Conservation (phyloP, 345 rosid species). For the Aquilaria malaccensis region DNA sequence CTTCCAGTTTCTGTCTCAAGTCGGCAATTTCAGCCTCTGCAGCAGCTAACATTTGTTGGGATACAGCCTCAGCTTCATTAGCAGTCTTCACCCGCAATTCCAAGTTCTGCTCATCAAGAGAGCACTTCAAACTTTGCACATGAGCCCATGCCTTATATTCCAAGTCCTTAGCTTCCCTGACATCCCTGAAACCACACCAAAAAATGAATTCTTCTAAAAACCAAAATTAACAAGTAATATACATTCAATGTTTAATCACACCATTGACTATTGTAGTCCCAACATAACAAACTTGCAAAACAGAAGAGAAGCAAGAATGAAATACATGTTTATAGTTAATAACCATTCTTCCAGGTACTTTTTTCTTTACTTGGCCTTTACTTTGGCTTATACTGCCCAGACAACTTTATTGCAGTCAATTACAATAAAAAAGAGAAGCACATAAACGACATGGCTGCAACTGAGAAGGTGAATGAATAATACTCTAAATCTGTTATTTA, state of each 20-base stretch:
- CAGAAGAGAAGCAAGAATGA: not conserved
- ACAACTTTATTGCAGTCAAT: no score
- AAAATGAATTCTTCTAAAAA: not conserved
- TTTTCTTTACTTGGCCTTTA: no score
- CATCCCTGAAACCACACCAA: slow-evolving; percentile 42
- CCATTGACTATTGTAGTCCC: not conserved
- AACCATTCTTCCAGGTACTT: no score
- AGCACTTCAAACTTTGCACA: slow-evolving; percentile 66
- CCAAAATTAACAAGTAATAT: no score
- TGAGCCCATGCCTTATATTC: slow-evolving; percentile 82
- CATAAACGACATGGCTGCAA: no score
- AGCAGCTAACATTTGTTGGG: slow-evolving; percentile 93
- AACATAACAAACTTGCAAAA: not conserved
- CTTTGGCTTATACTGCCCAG: no score
- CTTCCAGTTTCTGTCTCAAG: slow-evolving; percentile 72
- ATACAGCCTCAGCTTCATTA: slow-evolving; percentile 91
- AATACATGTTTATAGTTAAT: no score
- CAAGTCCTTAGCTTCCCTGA: slow-evolving; percentile 57
- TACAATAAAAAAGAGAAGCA: no score
- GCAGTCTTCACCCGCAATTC: slow-evolving; percentile 91
- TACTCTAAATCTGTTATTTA: no score
- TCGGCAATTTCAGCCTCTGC: slow-evolving; percentile 99
- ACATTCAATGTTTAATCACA: not conserved
- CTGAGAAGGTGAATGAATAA: no score
- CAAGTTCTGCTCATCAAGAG: slow-evolving; percentile 81